These are phyloP conservation scores for Spinacia oleracea DNA, from an alignment of 179 eudicot species.

Conservation along the genomic window DNA sequence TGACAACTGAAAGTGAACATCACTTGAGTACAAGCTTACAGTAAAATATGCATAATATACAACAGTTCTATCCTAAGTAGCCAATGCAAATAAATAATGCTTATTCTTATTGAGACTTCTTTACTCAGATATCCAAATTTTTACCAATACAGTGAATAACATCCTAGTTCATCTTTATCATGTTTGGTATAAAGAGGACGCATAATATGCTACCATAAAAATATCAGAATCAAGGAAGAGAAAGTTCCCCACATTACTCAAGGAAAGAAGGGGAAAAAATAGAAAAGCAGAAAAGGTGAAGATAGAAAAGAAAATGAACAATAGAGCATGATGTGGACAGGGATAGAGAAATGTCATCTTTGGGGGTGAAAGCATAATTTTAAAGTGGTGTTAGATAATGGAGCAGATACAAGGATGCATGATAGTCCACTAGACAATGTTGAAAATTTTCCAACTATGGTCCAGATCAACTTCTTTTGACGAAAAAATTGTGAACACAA, in stretches of 20 bases:
- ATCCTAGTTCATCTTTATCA: background rate
- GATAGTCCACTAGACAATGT: background rate
- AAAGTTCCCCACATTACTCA: background rate
- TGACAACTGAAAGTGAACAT: constrained; percentile 61
- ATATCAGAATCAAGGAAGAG: background rate
- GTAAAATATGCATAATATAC: background rate
- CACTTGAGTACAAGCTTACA: constrained; percentile 2
- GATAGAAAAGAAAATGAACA: background rate
- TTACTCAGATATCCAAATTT: background rate
- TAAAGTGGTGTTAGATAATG: background rate
- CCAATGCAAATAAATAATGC: background rate
- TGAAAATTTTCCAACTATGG: background rate
- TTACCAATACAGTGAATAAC: background rate
- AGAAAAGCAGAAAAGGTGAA: background rate
- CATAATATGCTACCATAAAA: background rate
- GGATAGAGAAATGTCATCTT: background rate
- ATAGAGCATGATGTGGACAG: background rate
- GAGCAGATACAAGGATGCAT: background rate
- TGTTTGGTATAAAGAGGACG: background rate
- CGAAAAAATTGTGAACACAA: background rate
- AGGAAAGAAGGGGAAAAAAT: background rate
- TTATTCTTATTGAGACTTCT: background rate
- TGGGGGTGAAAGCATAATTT: background rate
- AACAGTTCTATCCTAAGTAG: background rate
- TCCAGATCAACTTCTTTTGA: background rate